These are phyloP conservation scores for Leccinum imitatum DNA, from an alignment of 768 basidiomycete genomes.

Conservation along the genomic window DNA sequence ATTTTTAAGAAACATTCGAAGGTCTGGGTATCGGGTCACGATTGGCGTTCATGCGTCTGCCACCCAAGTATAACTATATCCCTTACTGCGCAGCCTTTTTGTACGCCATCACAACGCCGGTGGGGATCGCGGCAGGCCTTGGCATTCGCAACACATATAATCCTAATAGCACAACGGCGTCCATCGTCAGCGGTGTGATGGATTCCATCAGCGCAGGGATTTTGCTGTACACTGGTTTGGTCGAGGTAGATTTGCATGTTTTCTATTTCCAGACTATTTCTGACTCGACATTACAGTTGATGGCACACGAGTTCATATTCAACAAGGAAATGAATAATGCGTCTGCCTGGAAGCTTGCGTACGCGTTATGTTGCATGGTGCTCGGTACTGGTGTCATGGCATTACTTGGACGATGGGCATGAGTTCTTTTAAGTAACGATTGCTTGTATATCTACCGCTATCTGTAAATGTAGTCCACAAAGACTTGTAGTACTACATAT, in stretches of 20 bases:
- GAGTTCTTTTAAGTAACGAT: constrained; percentile 16
- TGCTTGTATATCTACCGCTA: background rate
- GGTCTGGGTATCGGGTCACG: constrained; percentile 92
- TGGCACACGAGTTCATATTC: constrained; percentile 95
- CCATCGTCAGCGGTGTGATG: constrained; percentile 80
- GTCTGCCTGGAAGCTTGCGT: constrained; percentile 62
- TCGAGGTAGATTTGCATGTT: constrained; percentile 52
- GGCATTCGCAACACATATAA: constrained; percentile 79
- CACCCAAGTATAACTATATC: constrained; percentile 51
- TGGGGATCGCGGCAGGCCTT: constrained; percentile 86
- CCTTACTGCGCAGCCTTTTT: constrained; percentile 59
- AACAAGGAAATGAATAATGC: constrained; percentile 81
- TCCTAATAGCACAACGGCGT: constrained; percentile 70
- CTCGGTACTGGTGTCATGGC: constrained; percentile 88
- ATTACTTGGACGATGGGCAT: constrained; percentile 88
- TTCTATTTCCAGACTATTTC: background rate
- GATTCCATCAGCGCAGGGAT: constrained; percentile 89
- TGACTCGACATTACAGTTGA: constrained; percentile 47
- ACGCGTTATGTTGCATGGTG: constrained; percentile 76
- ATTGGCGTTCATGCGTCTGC: constrained; percentile 70
- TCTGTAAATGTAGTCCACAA: background rate
- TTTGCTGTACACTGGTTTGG: constrained; percentile 82
- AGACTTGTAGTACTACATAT: background rate
- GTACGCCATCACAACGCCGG: constrained; percentile 79
- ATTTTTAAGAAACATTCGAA: constrained; percentile 78